Conservation (phyloP, 805 yeast genomes). For the Hanseniaspora mollemarum region DNA sequence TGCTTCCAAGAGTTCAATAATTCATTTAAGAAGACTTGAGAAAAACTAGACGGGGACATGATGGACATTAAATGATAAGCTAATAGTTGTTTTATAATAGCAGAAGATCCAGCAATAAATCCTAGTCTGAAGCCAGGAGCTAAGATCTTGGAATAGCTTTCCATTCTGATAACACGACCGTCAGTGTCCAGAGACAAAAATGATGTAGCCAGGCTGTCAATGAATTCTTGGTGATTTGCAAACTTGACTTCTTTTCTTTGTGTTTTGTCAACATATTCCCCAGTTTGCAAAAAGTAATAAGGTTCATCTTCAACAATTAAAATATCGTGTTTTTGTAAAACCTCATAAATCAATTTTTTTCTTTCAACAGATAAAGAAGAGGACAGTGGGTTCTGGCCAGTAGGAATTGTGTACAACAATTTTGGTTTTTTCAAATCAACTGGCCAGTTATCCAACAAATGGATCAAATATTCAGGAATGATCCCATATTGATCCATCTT, state of each 20-base stretch:
- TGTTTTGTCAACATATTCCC: conserved; percentile 45
- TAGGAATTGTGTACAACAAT: conserved; percentile 78
- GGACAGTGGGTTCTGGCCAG: conserved; percentile 98
- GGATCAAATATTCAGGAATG: conserved; percentile 56
- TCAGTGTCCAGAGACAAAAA: conserved; percentile 67
- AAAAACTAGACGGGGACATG: conserved; percentile 71
- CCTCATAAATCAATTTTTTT: conserved; percentile 59
- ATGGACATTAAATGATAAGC: conserved; percentile 70
- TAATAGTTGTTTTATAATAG: conserved; percentile 51
- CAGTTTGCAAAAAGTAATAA: conserved; percentile 93
- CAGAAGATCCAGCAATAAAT: conserved; percentile 70
- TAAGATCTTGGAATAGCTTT: conserved; percentile 79
- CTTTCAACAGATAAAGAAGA: conserved; percentile 68
- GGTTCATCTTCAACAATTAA: conserved; percentile 93
- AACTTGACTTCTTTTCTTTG: conserved; percentile 23
- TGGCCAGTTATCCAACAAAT: conserved; percentile 57
- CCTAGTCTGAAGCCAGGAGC: conserved; percentile 92
- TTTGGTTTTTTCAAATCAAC: conserved; percentile 60
- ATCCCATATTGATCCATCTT: conserved; percentile 72
- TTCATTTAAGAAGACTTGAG: conserved; percentile 60
- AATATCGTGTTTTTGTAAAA: conserved; percentile 78
- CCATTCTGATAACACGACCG: conserved; percentile 82
- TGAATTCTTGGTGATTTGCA: conserved; percentile 49
- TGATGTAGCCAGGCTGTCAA: conserved; percentile 59
- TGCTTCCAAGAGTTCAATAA: conserved; percentile 82